Percentiles rank a stretch among this genome's conserved stretches.
phyloP scores from a whole-genome alignment of 257 asterid species.

The Echites panduratus region DNA sequence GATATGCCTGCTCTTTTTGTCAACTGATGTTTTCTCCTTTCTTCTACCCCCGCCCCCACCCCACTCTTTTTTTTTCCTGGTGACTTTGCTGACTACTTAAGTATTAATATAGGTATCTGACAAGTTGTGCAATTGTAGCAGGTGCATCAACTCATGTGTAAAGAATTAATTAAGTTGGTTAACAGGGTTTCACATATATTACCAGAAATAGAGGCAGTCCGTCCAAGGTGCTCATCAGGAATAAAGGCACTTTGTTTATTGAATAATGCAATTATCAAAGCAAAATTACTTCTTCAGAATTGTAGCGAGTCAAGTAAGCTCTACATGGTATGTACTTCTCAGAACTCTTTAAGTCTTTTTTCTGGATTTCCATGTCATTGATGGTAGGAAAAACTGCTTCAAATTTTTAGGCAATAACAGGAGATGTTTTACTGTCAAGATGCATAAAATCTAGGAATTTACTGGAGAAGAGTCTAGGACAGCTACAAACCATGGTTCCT shows the following conservation, averaged over 20 bases:
- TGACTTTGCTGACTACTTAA: background rate
- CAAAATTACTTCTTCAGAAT: constrained; percentile 52
- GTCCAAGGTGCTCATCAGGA: constrained; percentile 84
- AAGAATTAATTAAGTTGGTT: constrained; percentile 45
- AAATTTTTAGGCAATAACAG: constrained; percentile 70
- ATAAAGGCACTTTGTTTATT: constrained; percentile 66
- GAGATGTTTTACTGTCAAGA: constrained; percentile 65
- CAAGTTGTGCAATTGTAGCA: constrained; percentile 26
- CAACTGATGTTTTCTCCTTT: background rate
- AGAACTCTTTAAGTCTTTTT: constrained; percentile 3
- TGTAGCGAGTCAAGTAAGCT: constrained; percentile 86
- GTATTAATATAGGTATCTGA: background rate
- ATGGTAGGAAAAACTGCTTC: constrained; percentile 8
- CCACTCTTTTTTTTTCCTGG: too few species aligned
- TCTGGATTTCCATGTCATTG: constrained; percentile 5
- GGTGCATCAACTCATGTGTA: constrained; percentile 80
- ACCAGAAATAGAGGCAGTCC: constrained; percentile 70
- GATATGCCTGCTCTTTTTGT: background rate
- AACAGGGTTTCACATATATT: constrained; percentile 34
- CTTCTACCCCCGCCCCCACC: too few species aligned
- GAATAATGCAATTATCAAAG: constrained; percentile 50
- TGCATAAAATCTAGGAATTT: constrained; percentile 54
- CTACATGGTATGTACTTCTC: constrained; percentile 55
- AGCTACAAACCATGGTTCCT: constrained; percentile 69
- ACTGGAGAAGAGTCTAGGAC: constrained; percentile 63